phyloP scores from a whole-genome alignment of 768 basidiomycete species.

The Podaxis carcinomalis region DNA sequence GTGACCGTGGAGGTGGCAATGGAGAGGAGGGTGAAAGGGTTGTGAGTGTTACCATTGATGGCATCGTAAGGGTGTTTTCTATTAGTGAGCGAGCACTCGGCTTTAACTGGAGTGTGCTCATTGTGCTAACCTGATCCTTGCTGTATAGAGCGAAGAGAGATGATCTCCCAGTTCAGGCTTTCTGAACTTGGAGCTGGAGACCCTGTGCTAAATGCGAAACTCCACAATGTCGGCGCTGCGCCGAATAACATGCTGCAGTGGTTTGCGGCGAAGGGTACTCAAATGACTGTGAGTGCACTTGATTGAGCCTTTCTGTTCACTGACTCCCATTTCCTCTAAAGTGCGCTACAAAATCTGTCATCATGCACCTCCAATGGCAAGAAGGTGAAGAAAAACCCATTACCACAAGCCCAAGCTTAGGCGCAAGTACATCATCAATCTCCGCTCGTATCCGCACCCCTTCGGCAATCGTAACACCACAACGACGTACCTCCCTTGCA shows the following conservation, averaged over 20 bases:
- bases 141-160: conserved; percentile 58
- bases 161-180: conserved; percentile 90
- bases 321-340: conserved; percentile 20
- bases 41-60: conserved; percentile 90
- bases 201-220: conserved; percentile 57
- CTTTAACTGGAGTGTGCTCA: background rate
- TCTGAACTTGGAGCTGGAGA: conserved; percentile 70
- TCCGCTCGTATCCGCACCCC: background rate
- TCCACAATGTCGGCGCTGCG: conserved; percentile 75
- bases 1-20: conserved; percentile 26
- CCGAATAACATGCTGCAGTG: conserved; percentile 91
- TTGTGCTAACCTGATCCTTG: background rate
- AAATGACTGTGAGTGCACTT: conserved; percentile 69
- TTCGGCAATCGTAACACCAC: conserved; percentile 32
- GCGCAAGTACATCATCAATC: conserved; percentile 12
- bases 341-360: conserved; percentile 88
- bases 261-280: conserved; percentile 87
- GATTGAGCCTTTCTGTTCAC: background rate
- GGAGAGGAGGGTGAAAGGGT: conserved; percentile 70
- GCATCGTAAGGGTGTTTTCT: conserved; percentile 85
- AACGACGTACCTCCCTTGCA: conserved; percentile 22
- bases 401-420: conserved; percentile 18
- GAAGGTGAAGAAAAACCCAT: conserved; percentile 44
- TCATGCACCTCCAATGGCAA: conserved; percentile 84
- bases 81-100: conserved; percentile 64